Evolutionary conservation across 768 basidiomycete species (phyloP).

Genomic region (Leucogyrophana mollusca): DNA sequence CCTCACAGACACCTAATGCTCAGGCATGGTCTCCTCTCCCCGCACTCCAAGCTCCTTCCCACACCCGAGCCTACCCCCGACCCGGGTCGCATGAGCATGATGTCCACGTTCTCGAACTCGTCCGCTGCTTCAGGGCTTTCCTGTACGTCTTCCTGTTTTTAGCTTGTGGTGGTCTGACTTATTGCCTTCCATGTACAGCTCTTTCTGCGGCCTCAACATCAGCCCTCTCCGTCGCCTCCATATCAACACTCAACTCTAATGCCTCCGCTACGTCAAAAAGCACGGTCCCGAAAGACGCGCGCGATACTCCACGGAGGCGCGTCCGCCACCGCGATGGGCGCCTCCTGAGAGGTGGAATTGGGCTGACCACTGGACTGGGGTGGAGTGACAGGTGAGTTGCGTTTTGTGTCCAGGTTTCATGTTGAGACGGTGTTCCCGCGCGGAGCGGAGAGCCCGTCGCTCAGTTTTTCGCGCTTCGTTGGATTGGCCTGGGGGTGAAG

Average conservation of each 20-base stretch:
- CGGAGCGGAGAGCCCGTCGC: too few species aligned
- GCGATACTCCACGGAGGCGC: conserved; percentile 56
- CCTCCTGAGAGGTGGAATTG: conserved; percentile 58
- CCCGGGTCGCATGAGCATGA: conserved; percentile 22
- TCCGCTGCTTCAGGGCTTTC: conserved; percentile 25
- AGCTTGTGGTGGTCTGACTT: too few species aligned
- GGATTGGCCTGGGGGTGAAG: too few species aligned
- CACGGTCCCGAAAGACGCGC: conserved; percentile 50
- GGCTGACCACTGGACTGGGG: conserved; percentile 68
- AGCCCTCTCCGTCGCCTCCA: conserved; percentile 7
- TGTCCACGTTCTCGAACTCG: conserved; percentile 19
- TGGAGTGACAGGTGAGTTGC: conserved; percentile 68
- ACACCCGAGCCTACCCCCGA: conserved; percentile 6
- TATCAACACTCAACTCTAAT: conserved; percentile 12
- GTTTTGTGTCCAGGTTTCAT: too few species aligned
- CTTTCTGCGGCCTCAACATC: conserved; percentile 5
- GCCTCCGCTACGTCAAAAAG: conserved; percentile 25
- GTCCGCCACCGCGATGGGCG: conserved; percentile 63
- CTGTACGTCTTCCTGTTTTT: too few species aligned
- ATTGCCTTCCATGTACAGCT: too few species aligned
- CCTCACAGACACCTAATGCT: conserved; percentile 59
- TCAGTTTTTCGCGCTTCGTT: too few species aligned
- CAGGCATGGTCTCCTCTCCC: conserved; percentile 63
- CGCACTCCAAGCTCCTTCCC: conserved; percentile 60
- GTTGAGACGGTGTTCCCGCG: too few species aligned